These are phyloP conservation scores for Oryza punctata DNA, from an alignment of 176 grass and related monocot species.

Conservation along the genomic window DNA sequence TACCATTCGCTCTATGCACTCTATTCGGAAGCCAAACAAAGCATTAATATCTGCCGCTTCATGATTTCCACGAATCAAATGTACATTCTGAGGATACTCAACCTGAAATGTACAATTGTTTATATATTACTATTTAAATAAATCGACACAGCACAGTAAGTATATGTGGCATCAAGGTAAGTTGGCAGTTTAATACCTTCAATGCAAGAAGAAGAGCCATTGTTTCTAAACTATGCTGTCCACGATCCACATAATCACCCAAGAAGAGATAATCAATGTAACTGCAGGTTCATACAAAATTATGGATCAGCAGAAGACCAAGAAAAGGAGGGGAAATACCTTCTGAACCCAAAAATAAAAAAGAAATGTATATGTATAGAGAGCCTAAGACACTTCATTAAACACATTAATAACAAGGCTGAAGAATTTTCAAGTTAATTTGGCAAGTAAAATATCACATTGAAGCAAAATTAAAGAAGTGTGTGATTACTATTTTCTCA, in stretches of 20 bases:
- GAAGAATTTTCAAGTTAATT: slow-evolving; percentile 16
- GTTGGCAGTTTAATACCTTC: slow-evolving; percentile 63
- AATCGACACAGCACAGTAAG: slow-evolving; percentile 7
- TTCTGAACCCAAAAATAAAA: background rate
- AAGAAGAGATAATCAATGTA: slow-evolving; percentile 99
- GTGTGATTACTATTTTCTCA: background rate
- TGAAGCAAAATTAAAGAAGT: slow-evolving; percentile 21
- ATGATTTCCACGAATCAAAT: slow-evolving; percentile 99
- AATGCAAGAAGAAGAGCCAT: slow-evolving; percentile 97
- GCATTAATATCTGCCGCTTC: slow-evolving; percentile 99
- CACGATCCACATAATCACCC: slow-evolving; percentile 99
- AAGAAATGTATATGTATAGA: background rate
- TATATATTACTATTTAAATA: slow-evolving; percentile 14
- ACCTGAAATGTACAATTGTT: slow-evolving; percentile 61
- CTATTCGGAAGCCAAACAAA: slow-evolving; percentile 97
- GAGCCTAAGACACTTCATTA: slow-evolving; percentile 14
- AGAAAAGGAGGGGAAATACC: background rate
- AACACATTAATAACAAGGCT: background rate
- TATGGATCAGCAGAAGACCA: slow-evolving; percentile 15
- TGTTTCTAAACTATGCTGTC: slow-evolving; percentile 99
- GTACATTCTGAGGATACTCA: slow-evolving; percentile 89
- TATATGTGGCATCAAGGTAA: slow-evolving; percentile 9
- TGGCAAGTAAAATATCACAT: slow-evolving; percentile 5
- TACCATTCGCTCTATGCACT: slow-evolving; percentile 99
- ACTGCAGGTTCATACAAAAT: slow-evolving; percentile 56